Conservation (phyloP, 768 basidiomycete genomes). For the Termitomyces sp. region DNA sequence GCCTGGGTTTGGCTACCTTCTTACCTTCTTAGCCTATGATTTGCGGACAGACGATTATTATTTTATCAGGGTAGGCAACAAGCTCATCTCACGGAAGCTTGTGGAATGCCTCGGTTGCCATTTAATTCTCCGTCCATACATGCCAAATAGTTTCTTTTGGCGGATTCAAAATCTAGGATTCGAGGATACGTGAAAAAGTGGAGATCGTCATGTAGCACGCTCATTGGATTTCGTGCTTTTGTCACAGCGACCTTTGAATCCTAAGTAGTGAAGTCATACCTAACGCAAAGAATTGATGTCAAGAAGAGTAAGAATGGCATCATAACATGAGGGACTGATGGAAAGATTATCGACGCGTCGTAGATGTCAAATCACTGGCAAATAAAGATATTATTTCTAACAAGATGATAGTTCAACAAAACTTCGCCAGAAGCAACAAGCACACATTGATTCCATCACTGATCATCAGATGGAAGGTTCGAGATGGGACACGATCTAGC, state of each 20-base stretch:
- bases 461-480: background rate
- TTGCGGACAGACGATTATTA: constrained; percentile 52
- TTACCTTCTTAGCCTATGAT: too few relatives aligned
- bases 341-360: background rate
- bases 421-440: background rate
- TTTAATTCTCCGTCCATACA: background rate
- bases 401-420: background rate
- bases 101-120: constrained; percentile 25
- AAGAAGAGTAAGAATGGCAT: background rate
- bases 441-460: background rate
- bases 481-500: constrained; percentile 22
- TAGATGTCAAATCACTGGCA: constrained; percentile 3
- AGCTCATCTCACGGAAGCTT: constrained; percentile 40
- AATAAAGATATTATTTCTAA: constrained; percentile 9
- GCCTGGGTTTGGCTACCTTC: background rate
- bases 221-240: background rate
- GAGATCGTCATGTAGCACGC: background rate
- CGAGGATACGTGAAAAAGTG: background rate
- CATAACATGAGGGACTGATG: background rate
- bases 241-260: background rate
- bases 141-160: background rate
- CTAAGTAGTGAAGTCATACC: background rate
- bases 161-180: background rate
- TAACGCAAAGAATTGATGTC: background rate
- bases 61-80: constrained; percentile 51